Evolutionary conservation across 2,329 filamentous ascomycete genomes (phyloP).

Genomic region (Tolypocladium tundrense): DNA sequence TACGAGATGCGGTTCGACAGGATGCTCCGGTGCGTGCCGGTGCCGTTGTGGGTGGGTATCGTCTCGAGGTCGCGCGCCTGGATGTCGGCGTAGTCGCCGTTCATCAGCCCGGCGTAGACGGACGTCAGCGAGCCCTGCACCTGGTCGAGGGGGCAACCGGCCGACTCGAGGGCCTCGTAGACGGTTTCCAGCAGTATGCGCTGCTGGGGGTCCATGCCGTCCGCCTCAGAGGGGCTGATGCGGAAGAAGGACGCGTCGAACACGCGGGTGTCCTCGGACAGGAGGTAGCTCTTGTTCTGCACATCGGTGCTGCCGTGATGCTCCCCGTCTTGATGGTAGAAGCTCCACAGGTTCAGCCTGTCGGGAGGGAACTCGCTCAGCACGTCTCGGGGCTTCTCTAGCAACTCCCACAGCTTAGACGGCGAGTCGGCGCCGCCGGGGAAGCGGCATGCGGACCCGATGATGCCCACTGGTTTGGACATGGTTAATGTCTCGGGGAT

Average conservation of each 20-base stretch:
- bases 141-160: slow-evolving; percentile 19
- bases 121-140: slow-evolving; percentile 10
- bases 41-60: slow-evolving; percentile 27
- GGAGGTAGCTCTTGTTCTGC: slow-evolving; percentile 20
- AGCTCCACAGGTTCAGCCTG: slow-evolving; percentile 13
- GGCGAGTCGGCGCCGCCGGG: slow-evolving; percentile 22
- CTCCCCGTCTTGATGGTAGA: slow-evolving; percentile 19
- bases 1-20: slow-evolving; percentile 36
- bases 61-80: slow-evolving; percentile 12
- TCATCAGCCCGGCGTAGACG: slow-evolving; percentile 21
- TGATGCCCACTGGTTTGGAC: slow-evolving; percentile 28
- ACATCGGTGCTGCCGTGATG: slow-evolving; percentile 14
- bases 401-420: slow-evolving; percentile 25
- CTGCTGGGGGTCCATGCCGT: slow-evolving; percentile 31
- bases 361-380: slow-evolving; percentile 15
- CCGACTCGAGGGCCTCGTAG: slow-evolving; percentile 28
- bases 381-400: slow-evolving; percentile 19
- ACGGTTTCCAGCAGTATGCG: slow-evolving; percentile 26
- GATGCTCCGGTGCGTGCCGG: slow-evolving; percentile 30
- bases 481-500: neutral
- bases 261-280: slow-evolving; percentile 22
- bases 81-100: slow-evolving; percentile 26
- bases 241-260: slow-evolving; percentile 28
- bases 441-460: slow-evolving; percentile 28
- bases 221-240: slow-evolving; percentile 26